These are phyloP conservation scores for Crepidotus variabilis DNA, from an alignment of 768 basidiomycete genomes.

Conservation along the genomic window DNA sequence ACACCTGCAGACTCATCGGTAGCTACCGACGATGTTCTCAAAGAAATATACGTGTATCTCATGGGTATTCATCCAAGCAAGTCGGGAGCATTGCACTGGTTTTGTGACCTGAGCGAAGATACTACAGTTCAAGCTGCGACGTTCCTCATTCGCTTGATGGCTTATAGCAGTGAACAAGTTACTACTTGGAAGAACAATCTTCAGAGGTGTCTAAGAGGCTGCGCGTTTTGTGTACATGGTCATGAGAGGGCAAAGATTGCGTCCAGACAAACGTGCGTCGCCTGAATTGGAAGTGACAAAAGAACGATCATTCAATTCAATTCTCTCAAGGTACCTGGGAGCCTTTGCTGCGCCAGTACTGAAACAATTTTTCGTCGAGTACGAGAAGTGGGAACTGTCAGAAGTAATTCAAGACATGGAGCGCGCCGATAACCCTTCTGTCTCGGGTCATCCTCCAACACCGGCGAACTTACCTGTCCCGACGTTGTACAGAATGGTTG, in stretches of 20 bases:
- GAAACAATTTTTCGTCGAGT: slow-evolving; percentile 53
- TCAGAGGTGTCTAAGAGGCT: slow-evolving; percentile 52
- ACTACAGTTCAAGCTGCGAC: slow-evolving; percentile 65
- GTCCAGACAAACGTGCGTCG: slow-evolving; percentile 70
- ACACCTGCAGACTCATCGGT: slow-evolving; percentile 49
- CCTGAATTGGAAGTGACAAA: background rate
- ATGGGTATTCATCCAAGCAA: slow-evolving; percentile 38
- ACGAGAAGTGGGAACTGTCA: slow-evolving; percentile 64
- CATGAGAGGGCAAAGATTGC: slow-evolving; percentile 61
- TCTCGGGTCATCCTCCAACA: slow-evolving; percentile 16
- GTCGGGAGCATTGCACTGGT: slow-evolving; percentile 67
- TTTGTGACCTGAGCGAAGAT: slow-evolving; percentile 59
- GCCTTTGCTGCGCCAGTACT: slow-evolving; percentile 52
- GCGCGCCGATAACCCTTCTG: slow-evolving; percentile 21
- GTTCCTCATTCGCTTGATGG: slow-evolving; percentile 80
- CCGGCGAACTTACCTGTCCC: slow-evolving; percentile 46
- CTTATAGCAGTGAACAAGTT: slow-evolving; percentile 61
- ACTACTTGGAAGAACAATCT: slow-evolving; percentile 61
- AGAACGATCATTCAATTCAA: slow-evolving; percentile 9
- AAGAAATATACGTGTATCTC: slow-evolving; percentile 48
- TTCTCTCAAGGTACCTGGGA: slow-evolving; percentile 61
- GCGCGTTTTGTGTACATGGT: slow-evolving; percentile 66
- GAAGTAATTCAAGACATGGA: slow-evolving; percentile 48
- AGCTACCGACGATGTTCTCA: slow-evolving; percentile 46
- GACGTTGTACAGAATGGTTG: slow-evolving; percentile 57